Evolutionary conservation across 2,329 filamentous ascomycete species (phyloP).

Genomic region (Pseudocercospora fuligena): DNA sequence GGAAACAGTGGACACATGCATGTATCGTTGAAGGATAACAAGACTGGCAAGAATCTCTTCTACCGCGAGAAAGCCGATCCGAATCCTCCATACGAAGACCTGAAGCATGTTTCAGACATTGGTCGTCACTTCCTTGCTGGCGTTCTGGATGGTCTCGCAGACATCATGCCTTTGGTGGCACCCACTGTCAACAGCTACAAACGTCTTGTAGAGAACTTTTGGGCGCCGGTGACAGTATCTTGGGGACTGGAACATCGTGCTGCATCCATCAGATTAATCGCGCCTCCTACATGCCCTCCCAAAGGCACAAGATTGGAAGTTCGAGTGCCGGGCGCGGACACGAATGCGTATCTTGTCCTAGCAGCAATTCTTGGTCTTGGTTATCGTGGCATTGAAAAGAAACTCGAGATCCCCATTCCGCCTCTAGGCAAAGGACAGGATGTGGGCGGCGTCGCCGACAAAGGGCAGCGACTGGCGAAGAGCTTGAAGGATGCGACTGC

Average conservation of each 20-base stretch:
- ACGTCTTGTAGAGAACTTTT: constrained; percentile 96
- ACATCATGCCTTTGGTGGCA: constrained; percentile 93
- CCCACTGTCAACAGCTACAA: constrained; percentile 99
- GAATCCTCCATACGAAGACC: constrained; percentile 72
- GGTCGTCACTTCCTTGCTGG: constrained; percentile 94
- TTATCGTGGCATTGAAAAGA: constrained; percentile 91
- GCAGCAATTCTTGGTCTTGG: constrained; percentile 85
- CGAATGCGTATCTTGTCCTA: constrained; percentile 86
- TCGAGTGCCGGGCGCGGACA: constrained; percentile 90
- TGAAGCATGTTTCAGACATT: constrained; percentile 80
- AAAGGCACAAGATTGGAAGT: constrained; percentile 92
- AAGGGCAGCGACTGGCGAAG: constrained; percentile 80
- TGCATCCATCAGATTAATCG: constrained; percentile 86
- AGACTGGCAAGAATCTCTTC: constrained; percentile 82
- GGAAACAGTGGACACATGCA: constrained; percentile 98
- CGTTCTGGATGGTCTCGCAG: constrained; percentile 82
- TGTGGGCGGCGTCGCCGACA: constrained; percentile 72
- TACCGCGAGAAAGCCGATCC: constrained; percentile 73
- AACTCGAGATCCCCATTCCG: constrained; percentile 78
- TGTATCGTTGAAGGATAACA: constrained; percentile 77
- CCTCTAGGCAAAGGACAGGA: constrained; percentile 85
- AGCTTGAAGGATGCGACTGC: constrained; percentile 82
- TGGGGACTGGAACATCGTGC: constrained; percentile 97
- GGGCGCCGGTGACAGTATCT: constrained; percentile 95
- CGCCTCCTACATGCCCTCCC: constrained; percentile 81